Evolutionary conservation across 2,329 filamentous ascomycete species (phyloP), one percentile per base, ranked within the genome.

Genomic region (Diaporthe citrichinensis): DNA sequence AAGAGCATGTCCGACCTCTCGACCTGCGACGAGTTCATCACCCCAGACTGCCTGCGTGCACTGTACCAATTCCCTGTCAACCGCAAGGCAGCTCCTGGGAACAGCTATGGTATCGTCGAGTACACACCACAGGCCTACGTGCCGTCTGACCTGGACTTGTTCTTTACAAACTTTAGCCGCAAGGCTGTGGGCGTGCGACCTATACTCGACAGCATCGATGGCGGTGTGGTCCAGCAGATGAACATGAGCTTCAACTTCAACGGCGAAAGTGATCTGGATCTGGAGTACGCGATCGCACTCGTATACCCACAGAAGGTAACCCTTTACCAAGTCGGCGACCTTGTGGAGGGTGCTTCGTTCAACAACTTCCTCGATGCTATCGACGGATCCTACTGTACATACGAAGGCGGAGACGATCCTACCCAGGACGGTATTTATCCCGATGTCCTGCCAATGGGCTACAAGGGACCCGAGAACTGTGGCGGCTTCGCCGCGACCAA

Each of bases 281-380:
- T 77, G 3, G 46, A 76, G 25, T 77, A 77, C 8, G 55, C 76
- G 6, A 77, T 77, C 53, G 28, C 73, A 10, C 74, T 77, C 4
- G 53, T 61, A 14, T 77, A 77, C 53, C 78, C 78, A n/a, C 78
- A 79, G 68, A 74, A 76, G 58, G 73, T 78, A 5, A 78, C 76
- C 1, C 72, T 78, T 1, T 78, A 77, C 62, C 79, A 79, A 53
- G 76, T 77, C 44, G 79, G 78, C 31, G 78, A 79, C 68, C 72
- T 76, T 23, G 72, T 75, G 39, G 73, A 75, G 41, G 53, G 74
- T 25, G 78, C 76, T 1, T 78, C 76, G 2, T 77, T 77, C 72
- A 87, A 88, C 79, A 87, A 85, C 62, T 87, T 88, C 80, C 81
- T 87, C 23, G 86, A 87, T 74, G 86, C 86, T 57, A 82, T 87